Base-by-base conservation (phyloP, 345 rosid genomes). In the Hypericum perforatum region DNA sequence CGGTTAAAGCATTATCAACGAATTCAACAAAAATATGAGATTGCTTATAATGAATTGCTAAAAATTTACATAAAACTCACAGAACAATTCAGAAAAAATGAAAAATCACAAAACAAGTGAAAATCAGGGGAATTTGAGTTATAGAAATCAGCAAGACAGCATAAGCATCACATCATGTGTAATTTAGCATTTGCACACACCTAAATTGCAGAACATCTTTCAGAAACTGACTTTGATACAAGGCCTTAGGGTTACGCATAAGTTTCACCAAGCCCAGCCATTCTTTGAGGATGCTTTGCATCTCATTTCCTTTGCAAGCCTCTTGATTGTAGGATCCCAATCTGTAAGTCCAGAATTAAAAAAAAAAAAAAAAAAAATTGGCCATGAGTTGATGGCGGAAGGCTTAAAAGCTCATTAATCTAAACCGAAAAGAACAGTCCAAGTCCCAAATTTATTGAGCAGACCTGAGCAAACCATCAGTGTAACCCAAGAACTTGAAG, bases 181-280 rank as follows among this genome's bases (percentile, higher is more conserved):
- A 37, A 38, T 13, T 43, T 11, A 60, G 9, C 45, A 70, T 54
- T 22, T 37, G 49, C n/a, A 65, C 79, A 43, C 49, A 87, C 98
- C 98, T 88, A 37, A 70, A 64, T 62, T 68, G 82, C 69, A 92
- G 70, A 61, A 85, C 79, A 53, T 80, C 78, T 74, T 83, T 88
- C 46, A 92, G 38, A 64, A 83, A 85, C 54, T 81, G 84, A 67
- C 75, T 74, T 38, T 45, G 65, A 43, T 73, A 68, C 42, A 78
- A 77, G 42, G 90, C 73, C 67, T 59, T 77, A 36, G 89, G 72
- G 56, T 83, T 82, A 64, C 76, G 74, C 82, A 92, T 83, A 63
- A 74, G 63, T 65, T 77, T 88, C 66, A 92, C 70, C 71, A 92
- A 72, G 66, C 73, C 70, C 56, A 92, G 60, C 98, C 98, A 92